Base-by-base conservation (phyloP, 1,284 basidiomycete genomes). In the Naganishia liquefaciens region DNA sequence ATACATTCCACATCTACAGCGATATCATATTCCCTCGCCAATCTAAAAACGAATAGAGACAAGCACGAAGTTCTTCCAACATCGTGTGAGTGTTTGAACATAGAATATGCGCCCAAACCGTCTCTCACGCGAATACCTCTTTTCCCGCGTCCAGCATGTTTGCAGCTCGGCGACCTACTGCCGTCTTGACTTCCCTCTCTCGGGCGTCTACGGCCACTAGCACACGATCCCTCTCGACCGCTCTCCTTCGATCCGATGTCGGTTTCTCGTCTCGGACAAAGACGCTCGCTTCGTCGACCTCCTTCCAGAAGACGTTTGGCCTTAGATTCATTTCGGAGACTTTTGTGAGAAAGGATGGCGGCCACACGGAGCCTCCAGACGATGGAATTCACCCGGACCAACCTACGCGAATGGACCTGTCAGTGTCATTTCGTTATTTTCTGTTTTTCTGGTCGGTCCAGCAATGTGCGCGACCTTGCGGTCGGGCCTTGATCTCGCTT, bases 331-430 rank as follows among this genome's bases (percentile, higher is more conserved):
- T 63, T 42, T 52, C 54, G 13, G 54, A 58, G 21, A 57, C 65
- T 19, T 52, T 28, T 42, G 54, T 66, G 21, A 57, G 57, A 37
- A 46, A 52, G 23, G 68, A 68, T 62, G 68, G 68, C 44, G 68
- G 68, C 3, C 19, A 40, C 3, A 44, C 17, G 9, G 64, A 68
- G 11, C 65, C 64, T 25, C 68, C 64, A 30, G 51, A 64, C 30
- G 62, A 68, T 54, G 67, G 67, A 5, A 63, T 68, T 28, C 62
- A 68, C 39, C 64, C 64, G 30, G 68, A 68, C 5, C 61, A 64
- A 37, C 57, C 64, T 27, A 30, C 55, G 46, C 51, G 64, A 52
- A 68, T 68, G 68, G 64, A 68, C 58, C 65, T 68, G 68, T 68
- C 65, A 66, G 68, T 64, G n/a, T 50, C 40, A 25, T 33, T 37